Evolutionary conservation across 371 early-diverging fungal genomes (phyloP).

Genomic region (Mortierella polycephala): DNA sequence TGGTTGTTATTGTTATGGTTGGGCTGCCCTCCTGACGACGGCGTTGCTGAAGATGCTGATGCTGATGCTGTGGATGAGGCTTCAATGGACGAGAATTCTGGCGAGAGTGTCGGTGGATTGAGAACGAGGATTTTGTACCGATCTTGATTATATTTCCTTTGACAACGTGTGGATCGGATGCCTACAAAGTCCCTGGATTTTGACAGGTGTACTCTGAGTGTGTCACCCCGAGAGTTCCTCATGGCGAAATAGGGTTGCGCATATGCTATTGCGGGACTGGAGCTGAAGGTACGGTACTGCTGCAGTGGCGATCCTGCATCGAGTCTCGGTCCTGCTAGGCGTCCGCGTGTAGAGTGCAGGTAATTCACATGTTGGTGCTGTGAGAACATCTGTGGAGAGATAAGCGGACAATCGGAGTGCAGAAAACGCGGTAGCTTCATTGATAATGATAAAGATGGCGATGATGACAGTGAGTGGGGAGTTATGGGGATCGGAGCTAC

Average conservation of each 20-base stretch:
- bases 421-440: background rate
- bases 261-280: slow-evolving; percentile 6
- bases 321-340: background rate
- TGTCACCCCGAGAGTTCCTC: slow-evolving; percentile 42
- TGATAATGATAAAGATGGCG: background rate
- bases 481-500: no score
- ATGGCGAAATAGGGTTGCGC: slow-evolving; percentile 44
- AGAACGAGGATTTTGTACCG: slow-evolving; percentile 50
- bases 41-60: background rate
- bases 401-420: background rate
- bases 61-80: background rate
- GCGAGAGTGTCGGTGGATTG: slow-evolving; percentile 25
- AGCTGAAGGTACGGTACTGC: slow-evolving; percentile 11
- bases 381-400: slow-evolving; percentile 16
- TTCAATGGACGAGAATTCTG: background rate
- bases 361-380: background rate
- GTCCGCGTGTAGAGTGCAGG: background rate
- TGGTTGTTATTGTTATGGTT: background rate
- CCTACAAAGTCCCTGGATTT: slow-evolving; percentile 51
- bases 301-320: background rate
- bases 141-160: slow-evolving; percentile 48
- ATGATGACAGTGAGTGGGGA: background rate
- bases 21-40: background rate
- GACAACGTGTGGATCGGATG: slow-evolving; percentile 52
- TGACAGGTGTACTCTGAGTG: slow-evolving; percentile 28